Evolutionary conservation across 495 filamentous ascomycete genomes (phyloP), one percentile per base, ranked within the genome.

Genomic region (Neurospora pannonica): DNA sequence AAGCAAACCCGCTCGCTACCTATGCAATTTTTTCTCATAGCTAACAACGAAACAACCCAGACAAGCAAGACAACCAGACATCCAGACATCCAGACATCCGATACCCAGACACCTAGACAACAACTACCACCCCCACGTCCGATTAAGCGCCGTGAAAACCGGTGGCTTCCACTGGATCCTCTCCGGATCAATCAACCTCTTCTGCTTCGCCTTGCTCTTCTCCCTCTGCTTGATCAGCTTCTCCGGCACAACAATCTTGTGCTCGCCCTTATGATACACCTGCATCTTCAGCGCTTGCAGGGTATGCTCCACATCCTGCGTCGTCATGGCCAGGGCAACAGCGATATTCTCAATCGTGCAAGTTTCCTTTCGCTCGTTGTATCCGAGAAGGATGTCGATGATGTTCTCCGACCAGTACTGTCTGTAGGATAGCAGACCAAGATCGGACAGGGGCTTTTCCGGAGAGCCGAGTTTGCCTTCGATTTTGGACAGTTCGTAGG

Each of bases 401-500:
- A 99, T 92, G 15, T 92, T 95, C 80, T 98, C 95, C 24, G 93
- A 93, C 96, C 96, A 99, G 83, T 97, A 99, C 70, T 96, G 94
- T 67, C 97, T 89, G 82, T 99, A 99, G 71, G 93, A 92, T 24
- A 99, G 85, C 36, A 99, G 83, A 71, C 96, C 96, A 46, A 99
- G 81, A 86, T 99, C 96, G 73, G 93, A 96, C 4, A 99, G 90
- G 0, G 96, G 96, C 79, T 99, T 99, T 81, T 99, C 96, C 1
- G 96, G 96, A 7, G 93, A 97, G 13, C 97, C 97, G 5, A 97
- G 89, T 81, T 97, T 98, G 75, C 90, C 90, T 83, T 99, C 97
- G 67, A 96, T 92, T 81, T 95, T 97, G 80, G 93, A 95, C 5
- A 99, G 91, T 81, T 98, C 95, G 85, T 99, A 99, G 21, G 94